Conservation (phyloP, 2,329 filamentous ascomycete genomes). For the Aschersonia sp. region DNA sequence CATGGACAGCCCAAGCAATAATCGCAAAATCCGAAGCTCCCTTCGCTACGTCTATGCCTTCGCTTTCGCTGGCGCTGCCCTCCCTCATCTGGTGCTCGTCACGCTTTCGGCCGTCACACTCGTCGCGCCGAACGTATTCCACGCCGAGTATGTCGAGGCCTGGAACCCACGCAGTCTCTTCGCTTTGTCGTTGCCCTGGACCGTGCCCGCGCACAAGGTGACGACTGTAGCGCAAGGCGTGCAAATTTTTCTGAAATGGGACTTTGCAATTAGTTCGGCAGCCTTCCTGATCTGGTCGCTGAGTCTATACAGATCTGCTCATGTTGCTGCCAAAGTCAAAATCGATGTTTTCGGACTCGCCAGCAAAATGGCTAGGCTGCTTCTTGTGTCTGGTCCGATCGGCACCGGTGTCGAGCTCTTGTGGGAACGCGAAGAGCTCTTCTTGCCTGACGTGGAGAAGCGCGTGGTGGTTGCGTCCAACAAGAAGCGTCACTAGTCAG, state of each 20-base stretch:
- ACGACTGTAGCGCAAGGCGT: constrained; percentile 6
- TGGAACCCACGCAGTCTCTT: constrained; percentile 7
- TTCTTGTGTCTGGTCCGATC: constrained; percentile 5
- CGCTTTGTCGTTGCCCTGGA: constrained; percentile 6
- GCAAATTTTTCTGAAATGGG: constrained; percentile 8
- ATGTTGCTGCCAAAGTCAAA: constrained; percentile 1
- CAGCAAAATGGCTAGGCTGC: constrained; percentile 3
- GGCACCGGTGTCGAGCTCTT: constrained; percentile 8
- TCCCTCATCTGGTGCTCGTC: constrained; percentile 5
- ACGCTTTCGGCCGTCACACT: constrained; percentile 3
- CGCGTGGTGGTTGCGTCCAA: neutral
- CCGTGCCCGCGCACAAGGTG: constrained; percentile 3
- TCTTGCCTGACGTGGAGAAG: constrained; percentile 1
- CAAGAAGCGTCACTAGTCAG: neutral
- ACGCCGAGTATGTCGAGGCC: neutral
- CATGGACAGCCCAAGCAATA: neutral
- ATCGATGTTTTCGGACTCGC: neutral
- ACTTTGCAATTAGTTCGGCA: constrained; percentile 7
- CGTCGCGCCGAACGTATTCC: constrained; percentile 6
- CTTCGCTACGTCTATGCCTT: constrained; percentile 7
- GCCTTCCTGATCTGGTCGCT: constrained; percentile 7
- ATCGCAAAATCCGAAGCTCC: neutral
- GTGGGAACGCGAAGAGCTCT: constrained; percentile 10
- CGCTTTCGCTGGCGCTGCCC: constrained; percentile 6
- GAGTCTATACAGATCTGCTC: constrained; percentile 5